Evolutionary conservation across 1,284 basidiomycete species (phyloP).

Genomic region (Somion occarium): DNA sequence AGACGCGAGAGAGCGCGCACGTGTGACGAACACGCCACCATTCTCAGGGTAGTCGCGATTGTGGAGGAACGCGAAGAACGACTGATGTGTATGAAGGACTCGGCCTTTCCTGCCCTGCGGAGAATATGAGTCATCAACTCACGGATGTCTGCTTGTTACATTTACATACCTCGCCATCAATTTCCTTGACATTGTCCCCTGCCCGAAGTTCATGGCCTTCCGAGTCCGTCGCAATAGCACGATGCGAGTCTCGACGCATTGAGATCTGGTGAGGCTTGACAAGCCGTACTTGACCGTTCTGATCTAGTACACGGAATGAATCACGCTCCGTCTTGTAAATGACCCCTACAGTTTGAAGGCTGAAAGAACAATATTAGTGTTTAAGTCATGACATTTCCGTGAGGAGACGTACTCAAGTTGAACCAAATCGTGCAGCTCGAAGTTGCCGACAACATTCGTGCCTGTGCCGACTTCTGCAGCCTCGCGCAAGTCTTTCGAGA

Average conservation of each 20-base stretch:
- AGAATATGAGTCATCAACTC: neutral
- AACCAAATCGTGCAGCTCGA: constrained; percentile 94
- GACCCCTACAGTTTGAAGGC: constrained; percentile 90
- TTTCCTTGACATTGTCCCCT: constrained; percentile 93
- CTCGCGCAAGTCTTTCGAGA: constrained; percentile 95
- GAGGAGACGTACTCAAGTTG: constrained; percentile 82
- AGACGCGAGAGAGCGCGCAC: constrained; percentile 74
- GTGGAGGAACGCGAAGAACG: constrained; percentile 91
- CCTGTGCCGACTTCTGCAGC: constrained; percentile 94
- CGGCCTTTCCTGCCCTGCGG: constrained; percentile 81
- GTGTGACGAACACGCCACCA: constrained; percentile 90
- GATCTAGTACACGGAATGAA: constrained; percentile 93
- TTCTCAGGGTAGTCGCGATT: constrained; percentile 91
- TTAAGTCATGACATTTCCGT: neutral
- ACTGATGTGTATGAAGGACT: constrained; percentile 94
- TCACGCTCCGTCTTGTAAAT: constrained; percentile 97
- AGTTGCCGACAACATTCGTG: constrained; percentile 87
- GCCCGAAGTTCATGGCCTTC: constrained; percentile 81
- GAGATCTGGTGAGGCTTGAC: constrained; percentile 96
- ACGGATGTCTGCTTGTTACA: neutral
- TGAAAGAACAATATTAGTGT: constrained; percentile 27
- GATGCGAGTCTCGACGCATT: constrained; percentile 80
- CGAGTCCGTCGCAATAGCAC: constrained; percentile 87
- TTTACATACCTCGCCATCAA: constrained; percentile 75
- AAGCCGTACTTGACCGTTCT: constrained; percentile 83